Base-by-base conservation (phyloP, 2,329 filamentous ascomycete species). In the Botrytis pseudocinerea region DNA sequence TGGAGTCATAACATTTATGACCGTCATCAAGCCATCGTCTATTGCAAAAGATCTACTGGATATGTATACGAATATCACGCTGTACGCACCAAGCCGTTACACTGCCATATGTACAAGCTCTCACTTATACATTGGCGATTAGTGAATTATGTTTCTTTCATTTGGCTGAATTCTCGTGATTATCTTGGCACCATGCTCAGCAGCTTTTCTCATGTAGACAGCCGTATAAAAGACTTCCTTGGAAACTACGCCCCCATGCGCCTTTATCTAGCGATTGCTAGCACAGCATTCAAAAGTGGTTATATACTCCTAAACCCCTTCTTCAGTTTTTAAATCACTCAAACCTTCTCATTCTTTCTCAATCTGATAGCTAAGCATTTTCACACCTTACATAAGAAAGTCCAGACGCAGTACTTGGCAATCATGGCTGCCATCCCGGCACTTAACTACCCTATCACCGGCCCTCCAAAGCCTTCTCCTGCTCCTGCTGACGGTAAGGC, bases 401-500 rank as follows among this genome's bases (percentile, higher is more conserved):
- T 35, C 28, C 12, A 54, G 3, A 63, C n/a, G 14, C n/a, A 28
- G 42, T 32, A 69, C 28, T 71, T 35, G n/a, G 14, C 20, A 44
- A 51, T 46, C 7, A 70, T 70, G 54, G 16, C 51, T 51, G 18
- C 59, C 25, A 75, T 77, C 72, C 46, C 76, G 54, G 76, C 75
- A 32, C 42, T 76, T 32, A 76, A 77, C 28, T 76, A 76, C 44
- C 77, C 77, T 14, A 63, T 78, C n/a, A 74, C 60, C 8, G 77
- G 77, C 16, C 70, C 74, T 28, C 77, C 77, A 69, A 74, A 72
- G 35, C 57, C 65, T 35, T 74, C 69, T 18, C 73, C 71, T 38
- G 66, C 73, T 54, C 75, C 77, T 54, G 74, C 75, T 48, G 74
- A 77, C 61, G 76, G 77, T 78, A 73, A 69, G 28, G 10, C 20